Conservation (phyloP, 2,329 filamentous ascomycete genomes). For the Lasiodiplodia gonubiensis region DNA sequence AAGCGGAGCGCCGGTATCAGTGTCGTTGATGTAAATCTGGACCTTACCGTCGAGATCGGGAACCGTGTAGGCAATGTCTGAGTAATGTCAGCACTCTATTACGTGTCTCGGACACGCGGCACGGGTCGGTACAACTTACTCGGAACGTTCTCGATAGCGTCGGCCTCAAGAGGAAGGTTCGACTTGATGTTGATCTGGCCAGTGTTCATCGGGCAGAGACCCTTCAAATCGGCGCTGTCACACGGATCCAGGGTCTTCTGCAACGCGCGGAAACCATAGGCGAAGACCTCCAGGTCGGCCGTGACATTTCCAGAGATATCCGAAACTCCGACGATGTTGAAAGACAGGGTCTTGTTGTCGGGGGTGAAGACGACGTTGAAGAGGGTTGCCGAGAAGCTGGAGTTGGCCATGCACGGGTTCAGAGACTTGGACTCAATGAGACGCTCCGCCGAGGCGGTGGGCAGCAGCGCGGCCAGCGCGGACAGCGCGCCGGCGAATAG, state of each 20-base stretch:
- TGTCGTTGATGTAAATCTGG: constrained; percentile 78
- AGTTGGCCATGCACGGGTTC: constrained; percentile 82
- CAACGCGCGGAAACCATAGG: constrained; percentile 80
- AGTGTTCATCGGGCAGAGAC: constrained; percentile 89
- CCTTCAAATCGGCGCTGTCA: constrained; percentile 64
- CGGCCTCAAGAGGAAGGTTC: constrained; percentile 63
- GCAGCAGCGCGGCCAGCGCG: constrained; percentile 27
- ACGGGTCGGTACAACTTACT: constrained; percentile 47
- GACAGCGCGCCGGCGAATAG: constrained; percentile 21
- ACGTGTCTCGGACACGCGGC: not conserved
- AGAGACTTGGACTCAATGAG: constrained; percentile 83
- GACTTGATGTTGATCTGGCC: constrained; percentile 80
- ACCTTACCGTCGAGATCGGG: constrained; percentile 90
- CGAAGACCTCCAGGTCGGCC: constrained; percentile 76
- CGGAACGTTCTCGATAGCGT: constrained; percentile 71
- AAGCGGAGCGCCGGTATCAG: constrained; percentile 66
- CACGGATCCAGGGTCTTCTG: constrained; percentile 77
- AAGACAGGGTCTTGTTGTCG: constrained; percentile 71
- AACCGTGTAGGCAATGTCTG: constrained; percentile 80
- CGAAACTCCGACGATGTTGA: constrained; percentile 81
- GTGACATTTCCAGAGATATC: constrained; percentile 82
- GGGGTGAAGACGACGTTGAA: constrained; percentile 86
- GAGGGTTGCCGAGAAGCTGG: constrained; percentile 84
- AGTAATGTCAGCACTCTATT: constrained; percentile 32
- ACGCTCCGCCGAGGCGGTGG: constrained; percentile 53